Evolutionary conservation across 2,329 filamentous ascomycete genomes (phyloP), one percentile per base, ranked within the genome.

Genomic region (Beauveria medogensis): DNA sequence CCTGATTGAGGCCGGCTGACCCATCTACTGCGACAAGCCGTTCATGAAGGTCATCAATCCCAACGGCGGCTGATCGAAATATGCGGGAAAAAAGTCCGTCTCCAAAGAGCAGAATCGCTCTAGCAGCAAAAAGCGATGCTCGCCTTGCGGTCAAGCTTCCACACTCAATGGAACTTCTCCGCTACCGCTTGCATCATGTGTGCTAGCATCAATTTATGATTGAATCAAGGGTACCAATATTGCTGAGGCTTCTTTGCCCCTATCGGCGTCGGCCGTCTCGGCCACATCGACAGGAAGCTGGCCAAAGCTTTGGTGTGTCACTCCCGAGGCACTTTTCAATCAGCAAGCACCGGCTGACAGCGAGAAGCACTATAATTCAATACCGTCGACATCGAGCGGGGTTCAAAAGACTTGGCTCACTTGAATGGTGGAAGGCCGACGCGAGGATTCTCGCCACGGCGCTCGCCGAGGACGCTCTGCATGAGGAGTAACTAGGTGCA

Each of bases 161-260:
- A 7, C 43, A 61, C 1, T 20, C 53, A 2, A 61, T 65, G 10
- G 16, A 22, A 48, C n/a, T 65, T 55, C 43, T 44, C 57, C 6
- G 50, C 18, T 3, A 60, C 58, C 12, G 63, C 62, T 1, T 61
- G 60, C 24, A 53, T 64, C 26, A 65, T 61, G 62, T 65, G 63
- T 44, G 62, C 62, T 7, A 60, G 63, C 24, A 58, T 63, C 9
- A 64, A 64, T 64, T 54, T 61, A 64, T 55, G 63, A 60, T 7
- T 59, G 48, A 28, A 63, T 63, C 51, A 64, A 62, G 48, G 46
- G 60, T 8, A 54, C 63, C 26, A 50, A 52, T 2, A 55, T 63
- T 3, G 7, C 46, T 6, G 62, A 0, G 62, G 63, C 24, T 64
- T 57, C 7, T 14, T 65, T 20, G 63, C 57, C 22, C 61, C 64